phyloP scores from a whole-genome alignment of 176 grass and related monocot genomes.

The Ampelocalamus luodianensis region DNA sequence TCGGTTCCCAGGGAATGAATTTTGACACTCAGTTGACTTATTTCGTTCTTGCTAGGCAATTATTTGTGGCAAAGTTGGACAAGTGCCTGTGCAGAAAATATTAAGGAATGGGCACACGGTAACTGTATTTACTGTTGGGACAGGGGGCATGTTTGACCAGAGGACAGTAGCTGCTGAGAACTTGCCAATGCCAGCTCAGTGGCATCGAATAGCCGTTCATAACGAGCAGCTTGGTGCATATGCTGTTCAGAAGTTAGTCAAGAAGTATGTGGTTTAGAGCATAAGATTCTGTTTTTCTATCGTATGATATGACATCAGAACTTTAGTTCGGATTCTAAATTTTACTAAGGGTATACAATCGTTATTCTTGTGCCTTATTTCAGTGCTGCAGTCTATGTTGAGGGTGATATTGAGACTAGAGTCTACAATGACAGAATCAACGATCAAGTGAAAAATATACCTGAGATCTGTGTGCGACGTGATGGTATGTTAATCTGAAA shows the following conservation, averaged over 20 bases:
- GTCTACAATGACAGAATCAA: conserved; percentile 76
- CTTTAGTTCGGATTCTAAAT: conserved; percentile 4
- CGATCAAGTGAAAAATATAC: conserved; percentile 63
- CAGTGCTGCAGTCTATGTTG: conserved; percentile 79
- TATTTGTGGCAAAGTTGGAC: conserved; percentile 83
- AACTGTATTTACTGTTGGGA: conserved; percentile 90
- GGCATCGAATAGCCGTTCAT: conserved; percentile 79
- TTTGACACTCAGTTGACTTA: conserved; percentile 16
- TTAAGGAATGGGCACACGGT: conserved; percentile 65
- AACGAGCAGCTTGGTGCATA: conserved; percentile 63
- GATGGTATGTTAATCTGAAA: conserved; percentile 56
- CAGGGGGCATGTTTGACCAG: conserved; percentile 84
- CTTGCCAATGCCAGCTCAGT: conserved; percentile 71
- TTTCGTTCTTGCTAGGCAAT: conserved; percentile 62
- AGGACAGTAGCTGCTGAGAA: conserved; percentile 56
- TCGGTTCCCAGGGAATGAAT: neutral
- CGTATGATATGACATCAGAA: conserved; percentile 28
- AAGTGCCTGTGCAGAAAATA: conserved; percentile 75
- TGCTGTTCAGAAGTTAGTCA: conserved; percentile 72
- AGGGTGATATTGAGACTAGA: conserved; percentile 88
- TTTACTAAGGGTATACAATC: neutral
- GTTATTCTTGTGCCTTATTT: conserved; percentile 26
- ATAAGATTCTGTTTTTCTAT: conserved; percentile 6
- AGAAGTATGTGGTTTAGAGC: conserved; percentile 65
- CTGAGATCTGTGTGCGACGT: conserved; percentile 73